Percentiles rank a stretch among this genome's conserved stretches.
These are phyloP conservation scores for Coemansia erecta DNA, from an alignment of 192 early-diverging fungal species.

Conservation along the genomic window DNA sequence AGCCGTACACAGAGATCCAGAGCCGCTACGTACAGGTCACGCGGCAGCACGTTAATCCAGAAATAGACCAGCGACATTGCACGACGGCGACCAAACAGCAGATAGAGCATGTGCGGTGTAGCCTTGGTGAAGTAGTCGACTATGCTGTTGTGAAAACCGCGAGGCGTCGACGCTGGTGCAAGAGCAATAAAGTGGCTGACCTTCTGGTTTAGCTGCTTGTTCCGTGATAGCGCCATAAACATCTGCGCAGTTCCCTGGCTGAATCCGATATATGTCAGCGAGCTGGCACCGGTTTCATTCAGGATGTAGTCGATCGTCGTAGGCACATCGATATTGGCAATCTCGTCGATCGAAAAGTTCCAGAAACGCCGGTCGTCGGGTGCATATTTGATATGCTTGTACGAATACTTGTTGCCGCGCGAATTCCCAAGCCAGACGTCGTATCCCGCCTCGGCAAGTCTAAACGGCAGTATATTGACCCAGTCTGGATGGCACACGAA, in stretches of 20 bases:
- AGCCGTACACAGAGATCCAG: slow-evolving; percentile 71
- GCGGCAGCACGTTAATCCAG: slow-evolving; percentile 79
- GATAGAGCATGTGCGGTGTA: slow-evolving; percentile 81
- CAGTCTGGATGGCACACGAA: slow-evolving; percentile 86
- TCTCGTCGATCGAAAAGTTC: slow-evolving; percentile 94
- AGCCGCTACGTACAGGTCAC: slow-evolving; percentile 67
- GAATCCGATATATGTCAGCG: slow-evolving; percentile 92
- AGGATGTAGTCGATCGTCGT: slow-evolving; percentile 87
- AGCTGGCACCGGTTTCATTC: slow-evolving; percentile 70
- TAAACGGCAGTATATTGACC: slow-evolving; percentile 71
- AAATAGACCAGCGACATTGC: slow-evolving; percentile 76
- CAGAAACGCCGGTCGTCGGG: slow-evolving; percentile 75
- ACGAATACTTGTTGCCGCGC: slow-evolving; percentile 92
- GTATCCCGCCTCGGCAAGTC: slow-evolving; percentile 84
- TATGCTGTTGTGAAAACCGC: slow-evolving; percentile 73
- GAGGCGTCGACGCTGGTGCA: slow-evolving; percentile 87
- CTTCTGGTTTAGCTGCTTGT: slow-evolving; percentile 73
- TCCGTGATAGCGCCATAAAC: slow-evolving; percentile 82
- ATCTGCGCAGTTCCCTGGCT: slow-evolving; percentile 92
- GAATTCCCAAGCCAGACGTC: slow-evolving; percentile 97
- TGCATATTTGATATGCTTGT: slow-evolving; percentile 70
- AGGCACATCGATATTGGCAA: slow-evolving; percentile 83
- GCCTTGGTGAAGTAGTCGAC: slow-evolving; percentile 81
- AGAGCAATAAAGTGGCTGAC: slow-evolving; percentile 87
- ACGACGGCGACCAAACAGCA: slow-evolving; percentile 83